A percentile compares a stretch with the other conserved stretches of the same genome.
These are phyloP conservation scores for Xylariaceae sp. DNA, from an alignment of 2,329 filamentous ascomycete species.

Conservation along the genomic window DNA sequence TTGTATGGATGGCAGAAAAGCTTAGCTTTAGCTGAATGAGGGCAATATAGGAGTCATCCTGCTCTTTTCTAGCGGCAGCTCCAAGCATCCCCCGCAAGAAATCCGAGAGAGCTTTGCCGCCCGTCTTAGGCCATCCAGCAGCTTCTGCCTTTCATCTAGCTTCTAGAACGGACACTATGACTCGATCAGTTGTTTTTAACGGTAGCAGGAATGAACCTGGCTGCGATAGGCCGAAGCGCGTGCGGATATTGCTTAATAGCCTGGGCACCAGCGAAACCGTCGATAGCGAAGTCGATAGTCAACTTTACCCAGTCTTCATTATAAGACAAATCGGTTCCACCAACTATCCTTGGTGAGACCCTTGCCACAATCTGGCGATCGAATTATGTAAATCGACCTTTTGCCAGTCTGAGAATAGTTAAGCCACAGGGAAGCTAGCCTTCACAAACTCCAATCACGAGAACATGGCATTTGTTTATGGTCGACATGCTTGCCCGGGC, in stretches of 20 bases:
- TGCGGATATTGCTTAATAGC: not conserved
- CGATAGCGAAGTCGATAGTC: not conserved
- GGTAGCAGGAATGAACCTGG: too few relatives aligned
- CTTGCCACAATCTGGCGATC: not conserved
- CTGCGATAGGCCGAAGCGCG: too few relatives aligned
- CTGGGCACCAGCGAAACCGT: not conserved
- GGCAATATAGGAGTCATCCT: too few relatives aligned
- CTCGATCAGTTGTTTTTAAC: too few relatives aligned
- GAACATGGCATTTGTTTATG: constrained; percentile 12
- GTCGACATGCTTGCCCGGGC: constrained; percentile 11
- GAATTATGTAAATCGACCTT: too few relatives aligned
- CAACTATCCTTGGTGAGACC: not conserved
- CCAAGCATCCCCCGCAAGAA: too few relatives aligned
- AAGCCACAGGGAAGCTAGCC: not conserved
- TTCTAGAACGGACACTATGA: too few relatives aligned
- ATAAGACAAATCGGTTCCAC: not conserved
- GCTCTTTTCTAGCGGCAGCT: too few relatives aligned
- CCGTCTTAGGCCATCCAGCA: too few relatives aligned
- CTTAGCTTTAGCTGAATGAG: too few relatives aligned
- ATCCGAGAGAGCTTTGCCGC: too few relatives aligned
- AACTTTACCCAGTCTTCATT: not conserved
- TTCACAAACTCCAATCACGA: not conserved
- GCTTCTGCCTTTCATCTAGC: too few relatives aligned
- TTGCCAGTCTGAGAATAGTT: not conserved
- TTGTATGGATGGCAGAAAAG: constrained; percentile 12